These are phyloP conservation scores for Rheum nobile DNA, from an alignment of 148 eudicot species.

Conservation along the genomic window DNA sequence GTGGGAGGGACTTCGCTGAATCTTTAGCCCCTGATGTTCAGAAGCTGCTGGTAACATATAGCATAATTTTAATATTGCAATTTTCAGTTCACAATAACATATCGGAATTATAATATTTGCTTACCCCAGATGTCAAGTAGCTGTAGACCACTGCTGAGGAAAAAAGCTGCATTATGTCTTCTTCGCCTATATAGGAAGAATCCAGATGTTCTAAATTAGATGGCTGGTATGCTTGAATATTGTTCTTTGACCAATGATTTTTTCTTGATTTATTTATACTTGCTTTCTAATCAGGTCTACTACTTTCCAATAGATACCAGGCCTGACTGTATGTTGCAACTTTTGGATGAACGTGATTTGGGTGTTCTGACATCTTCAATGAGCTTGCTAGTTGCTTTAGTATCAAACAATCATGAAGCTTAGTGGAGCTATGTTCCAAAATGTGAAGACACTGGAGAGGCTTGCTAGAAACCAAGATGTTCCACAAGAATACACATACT, in stretches of 20 bases:
- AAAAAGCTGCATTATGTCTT: slow-evolving; percentile 97
- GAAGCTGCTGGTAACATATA: slow-evolving; percentile 68
- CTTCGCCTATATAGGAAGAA: slow-evolving; percentile 86
- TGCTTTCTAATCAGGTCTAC: background rate
- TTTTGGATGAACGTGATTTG: slow-evolving; percentile 91
- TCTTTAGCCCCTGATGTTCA: slow-evolving; percentile 98
- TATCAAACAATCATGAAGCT: slow-evolving; percentile 79
- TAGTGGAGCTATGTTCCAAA: slow-evolving; percentile 97
- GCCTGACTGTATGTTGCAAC: slow-evolving; percentile 96
- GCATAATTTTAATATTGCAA: background rate
- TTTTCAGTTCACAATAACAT: slow-evolving; percentile 1
- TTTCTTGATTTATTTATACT: background rate
- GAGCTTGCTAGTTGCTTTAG: slow-evolving; percentile 93
- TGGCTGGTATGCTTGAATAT: slow-evolving; percentile 62
- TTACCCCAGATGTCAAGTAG: slow-evolving; percentile 75
- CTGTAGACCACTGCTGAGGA: slow-evolving; percentile 94
- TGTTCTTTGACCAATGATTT: background rate
- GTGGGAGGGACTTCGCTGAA: slow-evolving; percentile 96
- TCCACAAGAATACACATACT: slow-evolving; percentile 97
- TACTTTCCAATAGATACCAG: slow-evolving; percentile 20
- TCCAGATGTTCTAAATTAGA: slow-evolving; percentile 91
- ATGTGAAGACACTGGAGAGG: slow-evolving; percentile 86
- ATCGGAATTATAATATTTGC: slow-evolving; percentile 12
- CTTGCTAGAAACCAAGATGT: slow-evolving; percentile 94
- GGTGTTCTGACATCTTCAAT: slow-evolving; percentile 89